A percentile compares a stretch with the other conserved stretches of the same genome.
Conservation (phyloP, 2,329 filamentous ascomycete species). For the Pseudogymnoascus sp. region DNA sequence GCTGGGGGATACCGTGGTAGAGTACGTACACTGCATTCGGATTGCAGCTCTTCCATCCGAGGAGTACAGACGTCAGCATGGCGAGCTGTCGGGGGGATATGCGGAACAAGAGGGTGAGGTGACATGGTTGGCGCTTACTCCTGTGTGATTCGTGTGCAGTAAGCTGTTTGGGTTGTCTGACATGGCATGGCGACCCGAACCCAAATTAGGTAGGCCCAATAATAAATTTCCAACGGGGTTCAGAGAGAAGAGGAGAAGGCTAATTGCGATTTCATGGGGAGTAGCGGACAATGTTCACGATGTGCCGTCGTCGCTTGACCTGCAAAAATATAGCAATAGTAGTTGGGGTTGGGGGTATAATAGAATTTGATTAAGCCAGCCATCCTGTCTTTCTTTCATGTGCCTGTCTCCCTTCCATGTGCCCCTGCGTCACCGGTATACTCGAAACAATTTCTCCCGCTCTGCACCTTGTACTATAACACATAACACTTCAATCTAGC, state of each 20-base stretch:
- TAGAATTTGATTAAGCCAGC: constrained; percentile 4
- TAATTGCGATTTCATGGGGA: background rate
- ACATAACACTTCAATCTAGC: constrained; percentile 13
- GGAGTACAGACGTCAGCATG: constrained; percentile 1
- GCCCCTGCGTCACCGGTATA: background rate
- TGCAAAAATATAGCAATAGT: background rate
- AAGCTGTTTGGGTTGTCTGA: background rate
- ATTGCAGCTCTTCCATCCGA: background rate
- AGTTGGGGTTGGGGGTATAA: constrained; percentile 5
- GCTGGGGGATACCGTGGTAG: too few species aligned
- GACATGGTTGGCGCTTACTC: constrained; percentile 3
- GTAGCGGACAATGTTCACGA: background rate
- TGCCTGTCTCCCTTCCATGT: background rate
- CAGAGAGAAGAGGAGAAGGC: background rate
- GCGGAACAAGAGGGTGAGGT: background rate
- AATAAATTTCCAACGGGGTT: background rate
- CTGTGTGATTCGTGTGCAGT: background rate
- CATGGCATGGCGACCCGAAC: background rate
- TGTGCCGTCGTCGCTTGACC: background rate
- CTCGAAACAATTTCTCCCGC: constrained; percentile 5
- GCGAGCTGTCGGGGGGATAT: background rate
- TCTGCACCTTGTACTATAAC: constrained; percentile 10
- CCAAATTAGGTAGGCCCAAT: background rate
- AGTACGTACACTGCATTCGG: background rate
- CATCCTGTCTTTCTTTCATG: constrained; percentile 1